These are phyloP conservation scores for Colletotrichum trifolii DNA, from an alignment of 2,329 filamentous ascomycete species.

Conservation along the genomic window DNA sequence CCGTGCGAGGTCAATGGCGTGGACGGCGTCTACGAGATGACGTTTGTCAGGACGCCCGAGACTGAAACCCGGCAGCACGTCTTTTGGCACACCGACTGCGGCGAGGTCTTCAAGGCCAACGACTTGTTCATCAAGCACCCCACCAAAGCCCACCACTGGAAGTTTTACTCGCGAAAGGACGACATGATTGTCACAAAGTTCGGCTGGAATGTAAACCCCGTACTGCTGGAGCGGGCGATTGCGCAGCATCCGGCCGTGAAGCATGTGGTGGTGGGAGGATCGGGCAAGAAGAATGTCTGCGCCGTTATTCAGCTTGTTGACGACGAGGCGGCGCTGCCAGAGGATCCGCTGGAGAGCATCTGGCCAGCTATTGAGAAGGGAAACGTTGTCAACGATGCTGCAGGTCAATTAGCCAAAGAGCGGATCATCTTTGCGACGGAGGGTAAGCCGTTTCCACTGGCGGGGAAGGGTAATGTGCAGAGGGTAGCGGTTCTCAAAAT, in stretches of 20 bases:
- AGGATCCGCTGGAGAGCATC: constrained; percentile 45
- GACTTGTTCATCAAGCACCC: constrained; percentile 55
- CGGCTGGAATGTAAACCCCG: constrained; percentile 56
- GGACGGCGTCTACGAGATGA: constrained; percentile 46
- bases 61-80: constrained; percentile 44
- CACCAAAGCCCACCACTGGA: constrained; percentile 46
- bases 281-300: constrained; percentile 42
- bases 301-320: constrained; percentile 3
- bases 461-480: constrained; percentile 59
- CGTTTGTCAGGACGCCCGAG: constrained; percentile 44
- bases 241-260: constrained; percentile 43
- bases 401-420: constrained; percentile 55
- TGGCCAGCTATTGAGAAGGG: constrained; percentile 62
- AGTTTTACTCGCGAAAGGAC: constrained; percentile 50
- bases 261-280: constrained; percentile 48
- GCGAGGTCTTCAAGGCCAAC: not conserved
- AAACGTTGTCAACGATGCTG: constrained; percentile 54
- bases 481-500: constrained; percentile 49
- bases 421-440: constrained; percentile 47
- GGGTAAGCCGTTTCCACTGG: constrained; percentile 54
- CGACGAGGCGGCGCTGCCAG: constrained; percentile 37
- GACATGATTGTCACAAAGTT: constrained; percentile 54
- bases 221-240: constrained; percentile 49
- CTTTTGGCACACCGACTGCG: constrained; percentile 48
- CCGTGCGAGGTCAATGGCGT: constrained; percentile 4